Evolutionary conservation across 208 protist genomes (phyloP).

Genomic region (Crithidia bombi): DNA sequence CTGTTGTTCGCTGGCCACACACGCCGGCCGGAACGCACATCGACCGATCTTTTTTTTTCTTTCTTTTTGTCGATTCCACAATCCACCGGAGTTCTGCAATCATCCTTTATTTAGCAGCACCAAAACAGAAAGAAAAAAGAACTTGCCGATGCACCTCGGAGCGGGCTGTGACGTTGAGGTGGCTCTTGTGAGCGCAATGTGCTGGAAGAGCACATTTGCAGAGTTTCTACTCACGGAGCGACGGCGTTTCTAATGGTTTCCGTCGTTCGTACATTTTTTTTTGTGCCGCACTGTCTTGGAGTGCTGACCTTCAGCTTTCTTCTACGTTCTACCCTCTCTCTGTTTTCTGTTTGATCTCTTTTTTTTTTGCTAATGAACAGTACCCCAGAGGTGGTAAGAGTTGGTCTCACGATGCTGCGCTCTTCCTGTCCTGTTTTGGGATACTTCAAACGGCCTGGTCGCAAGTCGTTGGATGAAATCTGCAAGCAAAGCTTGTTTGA

Average conservation of each 20-base stretch:
- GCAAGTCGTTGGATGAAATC: slow-evolving; percentile 90
- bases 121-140: too few relatives aligned
- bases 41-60: background rate
- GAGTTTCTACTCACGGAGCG: too few relatives aligned
- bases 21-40: too few relatives aligned
- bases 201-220: too few relatives aligned
- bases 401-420: slow-evolving; percentile 46
- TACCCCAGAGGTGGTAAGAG: background rate
- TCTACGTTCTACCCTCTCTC: background rate
- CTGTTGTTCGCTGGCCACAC: too few relatives aligned
- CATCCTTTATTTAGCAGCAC: slow-evolving; percentile 1
- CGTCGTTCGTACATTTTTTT: too few relatives aligned
- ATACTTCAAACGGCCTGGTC: slow-evolving; percentile 78
- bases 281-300: too few relatives aligned
- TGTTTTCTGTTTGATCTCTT: slow-evolving; percentile 1
- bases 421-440: slow-evolving; percentile 27
- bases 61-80: background rate
- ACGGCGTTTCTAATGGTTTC: too few relatives aligned
- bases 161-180: too few relatives aligned
- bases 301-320: too few relatives aligned
- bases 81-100: background rate
- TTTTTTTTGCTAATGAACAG: background rate
- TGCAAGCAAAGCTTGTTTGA: slow-evolving; percentile 84
- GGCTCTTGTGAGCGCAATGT: too few relatives aligned
- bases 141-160: too few relatives aligned